Evolutionary conservation across 78 protist genomes (phyloP).

Genomic region (Anaeramoeba flamelloides): DNA sequence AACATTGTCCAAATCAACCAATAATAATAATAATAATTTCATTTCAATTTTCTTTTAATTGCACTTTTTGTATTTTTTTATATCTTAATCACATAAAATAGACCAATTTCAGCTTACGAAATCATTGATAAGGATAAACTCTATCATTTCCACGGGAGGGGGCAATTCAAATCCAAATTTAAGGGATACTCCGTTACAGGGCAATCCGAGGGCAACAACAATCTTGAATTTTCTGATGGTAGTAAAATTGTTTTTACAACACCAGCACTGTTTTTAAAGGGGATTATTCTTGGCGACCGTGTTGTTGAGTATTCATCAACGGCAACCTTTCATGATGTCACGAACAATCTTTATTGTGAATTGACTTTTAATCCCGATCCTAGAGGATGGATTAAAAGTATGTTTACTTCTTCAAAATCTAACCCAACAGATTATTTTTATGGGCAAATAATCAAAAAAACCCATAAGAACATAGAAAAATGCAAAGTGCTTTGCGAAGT

Average conservation of each 20-base stretch:
- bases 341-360: too few relatives aligned
- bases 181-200: neutral
- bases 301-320: neutral
- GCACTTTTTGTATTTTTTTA: too few relatives aligned
- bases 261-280: neutral
- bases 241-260: neutral
- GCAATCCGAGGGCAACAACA: neutral
- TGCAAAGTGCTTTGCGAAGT: neutral
- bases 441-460: neutral
- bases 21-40: too few relatives aligned
- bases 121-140: too few relatives aligned
- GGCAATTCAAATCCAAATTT: neutral
- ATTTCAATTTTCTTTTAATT: too few relatives aligned
- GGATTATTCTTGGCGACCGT: neutral
- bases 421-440: neutral
- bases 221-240: neutral
- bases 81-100: too few relatives aligned
- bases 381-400: too few relatives aligned
- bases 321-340: too few relatives aligned
- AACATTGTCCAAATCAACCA: too few relatives aligned
- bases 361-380: too few relatives aligned
- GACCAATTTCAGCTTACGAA: too few relatives aligned
- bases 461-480: neutral
- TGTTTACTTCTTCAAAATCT: too few relatives aligned
- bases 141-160: neutral